Conservation (phyloP, 108 stramenopile genomes). For the Asterionellopsis glacialis region DNA sequence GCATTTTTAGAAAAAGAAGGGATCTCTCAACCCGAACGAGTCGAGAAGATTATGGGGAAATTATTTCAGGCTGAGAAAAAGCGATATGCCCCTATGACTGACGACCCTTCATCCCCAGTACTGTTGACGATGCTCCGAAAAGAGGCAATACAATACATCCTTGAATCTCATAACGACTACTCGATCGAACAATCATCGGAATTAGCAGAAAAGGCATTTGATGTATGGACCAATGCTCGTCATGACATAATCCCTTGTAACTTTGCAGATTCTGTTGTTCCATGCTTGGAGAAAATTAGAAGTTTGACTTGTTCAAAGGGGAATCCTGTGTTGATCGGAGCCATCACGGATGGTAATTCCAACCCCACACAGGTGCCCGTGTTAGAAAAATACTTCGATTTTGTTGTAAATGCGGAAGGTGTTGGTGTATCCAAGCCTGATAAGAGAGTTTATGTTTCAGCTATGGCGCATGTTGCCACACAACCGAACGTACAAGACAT, state of each 20-base stretch:
- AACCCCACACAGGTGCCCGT: slow-evolving; percentile 46
- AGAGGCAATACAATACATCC: slow-evolving; percentile 60
- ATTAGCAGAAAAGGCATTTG: slow-evolving; percentile 57
- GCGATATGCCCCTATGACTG: slow-evolving; percentile 33
- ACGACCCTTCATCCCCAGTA: slow-evolving; percentile 44
- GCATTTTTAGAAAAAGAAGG: slow-evolving; percentile 27
- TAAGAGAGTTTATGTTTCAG: slow-evolving; percentile 57
- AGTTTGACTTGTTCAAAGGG: slow-evolving; percentile 23
- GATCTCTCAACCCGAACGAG: slow-evolving; percentile 38
- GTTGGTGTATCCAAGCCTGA: slow-evolving; percentile 82
- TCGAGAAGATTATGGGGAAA: slow-evolving; percentile 66
- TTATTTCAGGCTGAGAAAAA: slow-evolving; percentile 41
- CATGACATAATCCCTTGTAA: slow-evolving; percentile 53
- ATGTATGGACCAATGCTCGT: slow-evolving; percentile 44
- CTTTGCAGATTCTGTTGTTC: slow-evolving; percentile 40
- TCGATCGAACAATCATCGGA: slow-evolving; percentile 16
- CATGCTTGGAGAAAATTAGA: slow-evolving; percentile 25
- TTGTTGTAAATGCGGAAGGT: slow-evolving; percentile 71
- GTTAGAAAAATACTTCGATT: slow-evolving; percentile 55
- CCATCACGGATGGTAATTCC: slow-evolving; percentile 87
- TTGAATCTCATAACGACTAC: slow-evolving; percentile 33
- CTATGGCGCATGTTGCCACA: slow-evolving; percentile 26
- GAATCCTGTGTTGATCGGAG: slow-evolving; percentile 58
- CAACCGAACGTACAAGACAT: slow-evolving; percentile 21
- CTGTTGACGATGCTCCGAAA: slow-evolving; percentile 65